A percentile compares a stretch with the other conserved stretches of the same genome.
Conservation (phyloP, 805 yeast species). For the Blastobotrys parvus region DNA sequence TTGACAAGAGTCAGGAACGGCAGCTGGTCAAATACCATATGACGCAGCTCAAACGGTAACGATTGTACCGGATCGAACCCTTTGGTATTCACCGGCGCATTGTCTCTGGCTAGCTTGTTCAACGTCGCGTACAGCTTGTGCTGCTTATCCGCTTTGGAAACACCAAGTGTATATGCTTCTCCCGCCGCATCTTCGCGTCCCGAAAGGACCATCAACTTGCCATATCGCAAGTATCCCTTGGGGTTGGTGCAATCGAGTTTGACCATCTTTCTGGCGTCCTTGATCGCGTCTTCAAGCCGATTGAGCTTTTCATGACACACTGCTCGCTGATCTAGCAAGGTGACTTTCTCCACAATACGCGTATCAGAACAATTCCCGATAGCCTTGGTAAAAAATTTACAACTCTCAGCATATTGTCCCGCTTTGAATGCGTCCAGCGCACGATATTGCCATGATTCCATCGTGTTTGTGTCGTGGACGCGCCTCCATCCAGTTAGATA, state of each 20-base stretch:
- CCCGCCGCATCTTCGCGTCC: constrained; percentile 1
- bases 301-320: constrained; percentile 4
- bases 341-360: neutral
- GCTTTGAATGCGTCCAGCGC: neutral
- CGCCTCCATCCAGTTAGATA: too few species aligned
- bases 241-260: constrained; percentile 1
- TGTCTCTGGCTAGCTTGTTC: neutral
- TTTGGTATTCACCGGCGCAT: neutral
- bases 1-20: constrained; percentile 1
- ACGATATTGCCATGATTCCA: constrained; percentile 1
- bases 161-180: neutral
- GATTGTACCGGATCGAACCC: neutral
- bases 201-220: constrained; percentile 1
- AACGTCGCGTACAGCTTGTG: neutral
- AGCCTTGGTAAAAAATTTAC: neutral
- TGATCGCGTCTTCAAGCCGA: neutral
- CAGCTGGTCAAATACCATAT: neutral
- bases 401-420: neutral
- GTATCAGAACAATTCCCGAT: neutral
- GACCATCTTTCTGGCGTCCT: constrained; percentile 5
- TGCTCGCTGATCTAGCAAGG: constrained; percentile 8
- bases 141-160: neutral
- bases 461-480: neutral
- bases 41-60: constrained; percentile 4
- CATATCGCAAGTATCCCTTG: constrained; percentile 7